Percentiles rank a stretch among this genome's conserved stretches.
Conservation (phyloP, 202 grass and related monocot species). For the Schoenoplectus triqueter region DNA sequence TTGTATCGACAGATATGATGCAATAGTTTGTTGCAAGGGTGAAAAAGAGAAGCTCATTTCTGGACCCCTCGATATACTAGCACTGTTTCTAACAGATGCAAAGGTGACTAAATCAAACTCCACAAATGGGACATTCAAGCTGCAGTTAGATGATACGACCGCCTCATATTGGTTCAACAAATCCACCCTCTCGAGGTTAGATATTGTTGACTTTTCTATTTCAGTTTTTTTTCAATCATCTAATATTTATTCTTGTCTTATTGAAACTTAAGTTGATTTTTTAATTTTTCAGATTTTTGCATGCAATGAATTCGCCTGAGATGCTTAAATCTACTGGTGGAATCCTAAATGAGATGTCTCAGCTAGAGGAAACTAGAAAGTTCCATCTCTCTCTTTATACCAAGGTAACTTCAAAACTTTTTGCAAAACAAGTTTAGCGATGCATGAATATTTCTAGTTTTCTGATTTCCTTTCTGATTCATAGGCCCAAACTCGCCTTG, state of each 20-base stretch:
- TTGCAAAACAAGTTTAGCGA: conserved; percentile 32
- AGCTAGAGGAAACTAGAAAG: conserved; percentile 95
- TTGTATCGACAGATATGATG: conserved; percentile 67
- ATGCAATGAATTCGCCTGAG: conserved; percentile 67
- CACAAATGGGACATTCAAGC: conserved; percentile 65
- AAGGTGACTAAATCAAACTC: conserved; percentile 57
- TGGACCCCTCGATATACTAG: conserved; percentile 73
- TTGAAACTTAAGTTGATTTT: conserved; percentile 35
- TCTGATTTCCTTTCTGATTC: conserved; percentile 44
- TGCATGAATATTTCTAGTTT: conserved; percentile 37
- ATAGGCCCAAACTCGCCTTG: conserved; percentile 64
- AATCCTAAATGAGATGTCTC: conserved; percentile 86
- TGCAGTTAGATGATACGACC: conserved; percentile 53
- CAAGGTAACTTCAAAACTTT: conserved; percentile 59
- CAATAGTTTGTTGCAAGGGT: conserved; percentile 64
- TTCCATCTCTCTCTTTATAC: conserved; percentile 83
- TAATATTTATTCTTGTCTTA: conserved; percentile 18
- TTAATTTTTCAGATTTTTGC: conserved; percentile 63
- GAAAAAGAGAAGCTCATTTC: conserved; percentile 61
- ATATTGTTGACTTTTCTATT: conserved; percentile 30
- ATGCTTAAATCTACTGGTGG: conserved; percentile 63
- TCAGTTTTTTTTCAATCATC: conserved; percentile 31
- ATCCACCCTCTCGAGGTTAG: conserved; percentile 65
- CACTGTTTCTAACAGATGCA: conserved; percentile 74
- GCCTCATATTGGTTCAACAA: conserved; percentile 87